Percentiles rank a stretch among this genome's conserved stretches.
Evolutionary conservation across 192 early-diverging fungal species (phyloP).

Genomic region (Coemansia sp.): DNA sequence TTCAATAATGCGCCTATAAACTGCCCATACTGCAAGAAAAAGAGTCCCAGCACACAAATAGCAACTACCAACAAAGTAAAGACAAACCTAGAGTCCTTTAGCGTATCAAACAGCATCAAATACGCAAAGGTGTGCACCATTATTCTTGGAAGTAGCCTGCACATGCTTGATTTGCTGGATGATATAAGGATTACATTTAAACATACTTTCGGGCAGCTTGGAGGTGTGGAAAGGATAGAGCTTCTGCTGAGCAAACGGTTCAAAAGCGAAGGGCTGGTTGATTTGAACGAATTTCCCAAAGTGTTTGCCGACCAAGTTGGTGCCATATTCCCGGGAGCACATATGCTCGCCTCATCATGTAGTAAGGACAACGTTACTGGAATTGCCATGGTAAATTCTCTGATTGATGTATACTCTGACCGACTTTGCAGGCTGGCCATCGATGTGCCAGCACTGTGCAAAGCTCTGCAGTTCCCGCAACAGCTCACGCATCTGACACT

Average conservation of each 20-base stretch:
- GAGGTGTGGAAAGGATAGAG: neutral
- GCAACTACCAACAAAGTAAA: neutral
- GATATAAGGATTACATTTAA: neutral
- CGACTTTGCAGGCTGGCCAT: neutral
- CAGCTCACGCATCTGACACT: neutral
- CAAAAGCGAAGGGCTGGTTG: neutral
- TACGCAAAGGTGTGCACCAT: neutral
- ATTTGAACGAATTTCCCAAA: neutral
- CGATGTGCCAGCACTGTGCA: constrained; percentile 3
- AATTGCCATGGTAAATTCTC: neutral
- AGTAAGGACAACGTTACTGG: neutral
- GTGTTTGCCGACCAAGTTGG: neutral
- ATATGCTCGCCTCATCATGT: neutral
- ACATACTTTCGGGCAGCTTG: neutral
- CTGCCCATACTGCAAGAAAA: neutral
- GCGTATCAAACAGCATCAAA: neutral
- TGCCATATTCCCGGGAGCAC: neutral
- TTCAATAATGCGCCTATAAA: neutral
- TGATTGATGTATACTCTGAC: neutral
- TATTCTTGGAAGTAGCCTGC: neutral
- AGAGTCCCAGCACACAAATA: neutral
- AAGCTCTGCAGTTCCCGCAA: neutral
- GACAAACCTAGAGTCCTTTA: neutral
- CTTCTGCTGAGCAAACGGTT: neutral
- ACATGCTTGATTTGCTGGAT: neutral